Conservation (phyloP, 1,284 basidiomycete genomes). For the Sphagnurus paluster region DNA sequence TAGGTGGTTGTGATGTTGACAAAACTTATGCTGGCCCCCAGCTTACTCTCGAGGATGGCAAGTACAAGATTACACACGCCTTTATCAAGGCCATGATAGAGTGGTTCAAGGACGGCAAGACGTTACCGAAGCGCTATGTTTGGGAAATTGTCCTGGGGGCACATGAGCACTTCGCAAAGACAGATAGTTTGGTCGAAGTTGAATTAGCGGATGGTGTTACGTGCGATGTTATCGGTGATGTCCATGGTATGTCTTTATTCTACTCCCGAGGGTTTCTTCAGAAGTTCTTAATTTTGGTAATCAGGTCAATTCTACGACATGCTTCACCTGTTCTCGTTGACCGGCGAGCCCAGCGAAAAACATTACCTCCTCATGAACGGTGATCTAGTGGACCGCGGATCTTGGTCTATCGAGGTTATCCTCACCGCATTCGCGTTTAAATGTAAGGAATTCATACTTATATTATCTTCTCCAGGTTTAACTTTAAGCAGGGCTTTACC, state of each 20-base stretch:
- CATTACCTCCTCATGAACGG: conserved; percentile 94
- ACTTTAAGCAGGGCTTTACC: conserved; percentile 73
- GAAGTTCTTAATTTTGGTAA: conserved; percentile 4
- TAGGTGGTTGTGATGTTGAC: conserved; percentile 76
- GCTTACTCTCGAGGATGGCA: conserved; percentile 58
- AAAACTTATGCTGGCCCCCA: conserved; percentile 68
- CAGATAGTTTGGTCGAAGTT: conserved; percentile 84
- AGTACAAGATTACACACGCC: conserved; percentile 70
- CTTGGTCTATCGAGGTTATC: conserved; percentile 97
- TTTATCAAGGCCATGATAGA: conserved; percentile 89
- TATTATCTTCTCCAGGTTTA: conserved; percentile 9
- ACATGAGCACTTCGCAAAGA: conserved; percentile 72
- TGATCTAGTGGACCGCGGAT: conserved; percentile 96
- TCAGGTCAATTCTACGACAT: conserved; percentile 94
- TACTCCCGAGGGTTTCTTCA: not conserved
- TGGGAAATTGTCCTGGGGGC: conserved; percentile 97
- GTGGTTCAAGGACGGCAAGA: conserved; percentile 92
- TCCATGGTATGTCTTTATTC: conserved; percentile 62
- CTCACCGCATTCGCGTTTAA: conserved; percentile 95
- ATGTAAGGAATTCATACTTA: conserved; percentile 47
- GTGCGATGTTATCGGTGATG: conserved; percentile 91
- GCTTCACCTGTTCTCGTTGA: conserved; percentile 84
- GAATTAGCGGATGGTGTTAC: conserved; percentile 78
- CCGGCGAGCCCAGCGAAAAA: conserved; percentile 78
- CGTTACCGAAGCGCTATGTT: conserved; percentile 82